These are phyloP conservation scores for Penicillium hesseltinei DNA, from an alignment of 2,329 filamentous ascomycete species.

Conservation along the genomic window DNA sequence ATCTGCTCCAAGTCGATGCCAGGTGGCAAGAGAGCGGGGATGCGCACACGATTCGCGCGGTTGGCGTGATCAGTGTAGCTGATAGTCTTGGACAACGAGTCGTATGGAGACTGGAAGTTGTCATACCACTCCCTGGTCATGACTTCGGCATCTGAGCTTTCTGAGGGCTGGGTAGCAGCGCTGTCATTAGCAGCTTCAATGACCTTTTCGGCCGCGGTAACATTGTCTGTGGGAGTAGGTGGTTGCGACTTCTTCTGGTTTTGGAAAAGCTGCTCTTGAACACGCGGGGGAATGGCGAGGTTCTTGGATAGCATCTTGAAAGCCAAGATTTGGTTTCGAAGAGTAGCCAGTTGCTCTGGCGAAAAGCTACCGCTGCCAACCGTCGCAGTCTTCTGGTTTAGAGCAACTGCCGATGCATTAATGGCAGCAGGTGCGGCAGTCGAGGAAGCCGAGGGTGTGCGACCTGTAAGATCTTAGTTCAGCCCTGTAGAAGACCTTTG, in stretches of 20 bases:
- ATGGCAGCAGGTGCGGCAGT: conserved; percentile 23
- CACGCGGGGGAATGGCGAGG: conserved; percentile 69
- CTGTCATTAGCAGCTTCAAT: conserved; percentile 42
- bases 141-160: conserved; percentile 25
- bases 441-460: conserved; percentile 39
- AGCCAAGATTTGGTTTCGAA: conserved; percentile 83
- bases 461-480: conserved; percentile 25
- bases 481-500: background rate
- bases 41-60: conserved; percentile 72
- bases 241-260: conserved; percentile 43
- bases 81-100: conserved; percentile 47
- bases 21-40: conserved; percentile 84
- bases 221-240: conserved; percentile 38
- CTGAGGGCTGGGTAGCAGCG: conserved; percentile 32
- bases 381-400: conserved; percentile 30
- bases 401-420: conserved; percentile 14
- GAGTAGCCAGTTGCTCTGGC: conserved; percentile 71
- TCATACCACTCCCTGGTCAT: conserved; percentile 57
- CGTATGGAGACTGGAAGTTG: conserved; percentile 72
- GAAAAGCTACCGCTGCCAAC: conserved; percentile 62
- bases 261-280: conserved; percentile 81
- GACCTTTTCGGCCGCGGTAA: conserved; percentile 33
- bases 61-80: conserved; percentile 29
- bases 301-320: conserved; percentile 92
- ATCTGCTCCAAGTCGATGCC: conserved; percentile 85